Evolutionary conservation across 495 filamentous ascomycete species (phyloP), one percentile per base, ranked within the genome.

Genomic region (Penicilliopsis zonata): DNA sequence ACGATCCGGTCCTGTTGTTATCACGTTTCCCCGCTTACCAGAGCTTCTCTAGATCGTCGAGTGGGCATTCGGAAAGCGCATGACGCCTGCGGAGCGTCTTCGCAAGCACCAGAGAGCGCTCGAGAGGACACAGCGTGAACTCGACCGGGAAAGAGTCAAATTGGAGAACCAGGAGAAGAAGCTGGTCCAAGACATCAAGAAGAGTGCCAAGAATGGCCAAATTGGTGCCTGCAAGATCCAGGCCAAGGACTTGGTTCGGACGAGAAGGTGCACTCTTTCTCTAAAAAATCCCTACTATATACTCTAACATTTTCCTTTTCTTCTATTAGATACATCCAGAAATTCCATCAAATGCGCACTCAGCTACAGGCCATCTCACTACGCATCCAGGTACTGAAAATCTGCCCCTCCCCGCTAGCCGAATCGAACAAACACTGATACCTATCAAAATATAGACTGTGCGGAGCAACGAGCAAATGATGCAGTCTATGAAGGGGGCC

Each of bases 141-240:
- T 96, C 13, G 92, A 98, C 44, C 76, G 92, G 28, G 86, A 94
- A 53, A 74, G 88, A 25, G 72, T 82, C 26, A 98, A 98, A 63
- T 71, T 98, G 5, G 92, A 96, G 56, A 88, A 93, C 35, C 90
- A 96, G 44, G 90, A 98, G 68, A 96, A 95, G 74, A 94, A 93
- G 50, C 69, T 98, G 10, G 75, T 96, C 9, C 65, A 76, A 36
- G 86, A 95, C 50, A 96, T 96, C 60, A 94, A 93, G 64, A 88
- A 93, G 67, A 92, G 83, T 43, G 90, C 90, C 18, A 92, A 96
- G 58, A 93, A 87, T 70, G 86, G 86, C 4, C 86, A 96, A 51
- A 86, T 94, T 67, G 88, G 85, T 12, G 85, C 92, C 3, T 85
- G 86, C 50, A 90, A 93, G 60, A 90, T 96, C 50, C 88, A 96